Percentiles rank a stretch among this genome's conserved stretches.
Evolutionary conservation across 225 moss, liverwort and hornwort genomes (phyloP).

Genomic region (Marchantia polymorpha): DNA sequence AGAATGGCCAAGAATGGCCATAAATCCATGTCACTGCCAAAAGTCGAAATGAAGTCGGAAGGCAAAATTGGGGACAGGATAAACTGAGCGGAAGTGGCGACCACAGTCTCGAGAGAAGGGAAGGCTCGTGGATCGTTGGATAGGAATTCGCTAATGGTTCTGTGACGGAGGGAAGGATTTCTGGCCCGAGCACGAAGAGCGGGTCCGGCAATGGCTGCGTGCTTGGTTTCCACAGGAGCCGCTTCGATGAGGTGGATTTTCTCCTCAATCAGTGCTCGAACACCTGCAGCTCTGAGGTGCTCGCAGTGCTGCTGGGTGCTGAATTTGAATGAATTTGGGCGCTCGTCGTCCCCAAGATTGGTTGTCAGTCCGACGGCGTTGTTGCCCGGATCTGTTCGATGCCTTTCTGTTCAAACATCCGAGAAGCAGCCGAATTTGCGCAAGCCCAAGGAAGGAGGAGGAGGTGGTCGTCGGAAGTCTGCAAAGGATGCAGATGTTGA

Average conservation of each 20-base stretch:
- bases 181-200: background rate
- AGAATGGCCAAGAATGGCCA: too few species aligned
- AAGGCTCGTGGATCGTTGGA: too few species aligned
- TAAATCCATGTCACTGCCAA: too few species aligned
- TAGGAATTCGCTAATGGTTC: background rate
- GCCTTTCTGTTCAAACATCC: constrained; percentile 38
- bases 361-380: constrained; percentile 1
- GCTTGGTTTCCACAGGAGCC: constrained; percentile 16
- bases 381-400: constrained; percentile 16
- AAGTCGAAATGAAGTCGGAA: too few species aligned
- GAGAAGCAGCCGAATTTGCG: constrained; percentile 42
- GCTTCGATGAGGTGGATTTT: constrained; percentile 29
- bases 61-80: too few species aligned
- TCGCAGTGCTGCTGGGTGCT: constrained; percentile 24
- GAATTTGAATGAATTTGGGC: constrained; percentile 5
- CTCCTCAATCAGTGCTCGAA: constrained; percentile 20
- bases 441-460: constrained; percentile 33
- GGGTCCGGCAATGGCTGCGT: background rate
- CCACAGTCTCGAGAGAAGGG: too few species aligned
- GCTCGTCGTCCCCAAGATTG: background rate
- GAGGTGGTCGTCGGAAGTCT: constrained; percentile 38
- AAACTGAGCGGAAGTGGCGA: too few species aligned
- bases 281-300: constrained; percentile 9
- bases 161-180: background rate
- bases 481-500: constrained; percentile 31